Evolutionary conservation across 2,329 filamentous ascomycete species (phyloP).

Genomic region (Talaromyces atroroseus): DNA sequence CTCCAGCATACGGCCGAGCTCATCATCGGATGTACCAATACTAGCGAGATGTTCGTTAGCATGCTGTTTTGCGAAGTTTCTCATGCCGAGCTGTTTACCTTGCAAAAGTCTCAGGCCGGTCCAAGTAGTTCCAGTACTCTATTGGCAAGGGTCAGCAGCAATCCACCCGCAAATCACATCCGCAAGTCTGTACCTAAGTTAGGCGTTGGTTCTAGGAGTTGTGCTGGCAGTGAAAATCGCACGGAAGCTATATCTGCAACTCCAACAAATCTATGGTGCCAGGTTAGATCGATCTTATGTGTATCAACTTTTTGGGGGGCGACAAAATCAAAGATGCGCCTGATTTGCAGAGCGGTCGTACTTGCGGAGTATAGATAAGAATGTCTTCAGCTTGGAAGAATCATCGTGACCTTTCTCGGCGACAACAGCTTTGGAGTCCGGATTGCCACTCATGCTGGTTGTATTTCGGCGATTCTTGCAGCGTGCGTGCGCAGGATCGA

Average conservation of each 20-base stretch:
- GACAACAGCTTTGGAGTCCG: conserved; percentile 13
- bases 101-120: conserved; percentile 85
- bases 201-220: conserved; percentile 90
- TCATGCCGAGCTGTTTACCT: conserved; percentile 35
- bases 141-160: conserved; percentile 6
- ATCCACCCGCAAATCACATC: not conserved
- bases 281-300: conserved; percentile 7
- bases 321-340: not conserved
- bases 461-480: not conserved
- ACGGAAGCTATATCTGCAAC: conserved; percentile 93
- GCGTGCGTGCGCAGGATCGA: not conserved
- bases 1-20: conserved; percentile 88
- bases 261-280: conserved; percentile 71
- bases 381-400: conserved; percentile 80
- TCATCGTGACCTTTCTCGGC: conserved; percentile 64
- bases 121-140: conserved; percentile 99
- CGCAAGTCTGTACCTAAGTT: conserved; percentile 63
- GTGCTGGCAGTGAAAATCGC: conserved; percentile 90
- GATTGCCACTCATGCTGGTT: conserved; percentile 2
- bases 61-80: conserved; percentile 11
- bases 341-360: conserved; percentile 42
- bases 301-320: not conserved
- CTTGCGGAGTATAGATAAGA: conserved; percentile 82
- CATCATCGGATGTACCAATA: conserved; percentile 83
- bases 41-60: conserved; percentile 43